Evolutionary conservation across 805 yeast species (phyloP), one percentile per base, ranked within the genome.

Genomic region (Sungouiozyma intestinalis): DNA sequence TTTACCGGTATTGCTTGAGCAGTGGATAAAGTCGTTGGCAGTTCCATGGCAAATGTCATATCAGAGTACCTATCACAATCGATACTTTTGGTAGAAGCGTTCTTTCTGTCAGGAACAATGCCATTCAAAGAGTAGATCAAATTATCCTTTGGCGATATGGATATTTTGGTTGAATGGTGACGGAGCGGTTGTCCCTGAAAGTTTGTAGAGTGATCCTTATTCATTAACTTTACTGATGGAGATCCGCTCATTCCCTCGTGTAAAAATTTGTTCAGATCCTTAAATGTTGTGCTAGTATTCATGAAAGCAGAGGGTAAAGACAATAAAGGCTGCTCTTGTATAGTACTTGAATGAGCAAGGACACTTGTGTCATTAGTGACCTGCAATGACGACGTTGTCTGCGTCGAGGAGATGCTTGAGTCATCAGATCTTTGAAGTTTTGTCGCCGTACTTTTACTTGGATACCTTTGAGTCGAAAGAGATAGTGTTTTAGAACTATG

Each of bases 1-100:
- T 47, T 50, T 3, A 59, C 42, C n/a, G 48, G 48, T n/a, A 59
- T 45, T 8, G 60, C 61, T 34, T 58, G 57, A 2, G 64, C 64
- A 13, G 57, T 54, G 34, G 46, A 52, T 7, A 55, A 51, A 21
- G 49, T 41, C 3, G 55, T 47, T 13, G 61, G 60, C 21, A 59
- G 52, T 14, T 59, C 64, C 50, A 54, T 42, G 13, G 61, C 60
- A 37, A 45, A 51, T 14, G 59, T 47, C 50, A 59, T 48, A 45
- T 55, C 61, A 13, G 64, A 56, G n/a, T 50, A 24, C 11, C 29
- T 44, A 39, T 49, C 46, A 27, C 34, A 29, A 24, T 44, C 40
- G 9, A 14, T 3, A 15, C 16, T 27, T 3, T 7, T 16, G 19
- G 17, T 19, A 16, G 36, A 32, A 32, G 6, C 4, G 17, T 16